Conservation (phyloP, 306 rosid species). For the Cicer pinnatifidum region DNA sequence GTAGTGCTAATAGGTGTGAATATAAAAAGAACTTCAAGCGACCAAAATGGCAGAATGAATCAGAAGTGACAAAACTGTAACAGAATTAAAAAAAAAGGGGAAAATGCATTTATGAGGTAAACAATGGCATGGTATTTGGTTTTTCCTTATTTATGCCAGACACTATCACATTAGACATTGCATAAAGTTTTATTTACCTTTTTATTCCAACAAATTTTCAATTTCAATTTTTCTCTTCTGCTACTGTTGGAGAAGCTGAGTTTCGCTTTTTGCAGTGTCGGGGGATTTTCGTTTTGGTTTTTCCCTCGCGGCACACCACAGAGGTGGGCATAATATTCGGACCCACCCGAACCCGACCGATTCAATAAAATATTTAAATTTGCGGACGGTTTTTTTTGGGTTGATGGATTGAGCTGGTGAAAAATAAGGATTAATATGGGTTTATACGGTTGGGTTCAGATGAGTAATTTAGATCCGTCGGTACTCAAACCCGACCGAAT, state of each 20-base stretch:
- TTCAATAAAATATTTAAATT: too few relatives aligned
- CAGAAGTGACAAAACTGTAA: conserved; percentile 49
- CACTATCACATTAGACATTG: conserved; percentile 16
- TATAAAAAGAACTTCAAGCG: background rate
- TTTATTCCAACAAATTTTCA: background rate
- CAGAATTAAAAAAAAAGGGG: conserved; percentile 31
- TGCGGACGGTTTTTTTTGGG: too few relatives aligned
- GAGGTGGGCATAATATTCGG: too few relatives aligned
- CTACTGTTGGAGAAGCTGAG: background rate
- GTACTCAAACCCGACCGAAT: too few relatives aligned
- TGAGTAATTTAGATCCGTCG: too few relatives aligned
- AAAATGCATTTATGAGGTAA: conserved; percentile 45
- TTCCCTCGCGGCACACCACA: background rate
- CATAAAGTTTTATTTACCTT: conserved; percentile 18
- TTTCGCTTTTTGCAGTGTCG: conserved; percentile 35
- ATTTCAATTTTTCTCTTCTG: background rate
- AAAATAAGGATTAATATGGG: too few relatives aligned
- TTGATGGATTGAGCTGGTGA: too few relatives aligned
- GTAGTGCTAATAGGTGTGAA: too few relatives aligned
- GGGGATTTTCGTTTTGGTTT: background rate
- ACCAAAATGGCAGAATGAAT: conserved; percentile 51
- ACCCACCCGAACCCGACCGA: too few relatives aligned
- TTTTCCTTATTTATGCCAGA: conserved; percentile 40
- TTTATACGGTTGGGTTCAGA: too few relatives aligned
- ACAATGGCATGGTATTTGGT: conserved; percentile 8